Evolutionary conservation across 192 early-diverging fungal genomes (phyloP).

Genomic region (Backusella liffmaniae): DNA sequence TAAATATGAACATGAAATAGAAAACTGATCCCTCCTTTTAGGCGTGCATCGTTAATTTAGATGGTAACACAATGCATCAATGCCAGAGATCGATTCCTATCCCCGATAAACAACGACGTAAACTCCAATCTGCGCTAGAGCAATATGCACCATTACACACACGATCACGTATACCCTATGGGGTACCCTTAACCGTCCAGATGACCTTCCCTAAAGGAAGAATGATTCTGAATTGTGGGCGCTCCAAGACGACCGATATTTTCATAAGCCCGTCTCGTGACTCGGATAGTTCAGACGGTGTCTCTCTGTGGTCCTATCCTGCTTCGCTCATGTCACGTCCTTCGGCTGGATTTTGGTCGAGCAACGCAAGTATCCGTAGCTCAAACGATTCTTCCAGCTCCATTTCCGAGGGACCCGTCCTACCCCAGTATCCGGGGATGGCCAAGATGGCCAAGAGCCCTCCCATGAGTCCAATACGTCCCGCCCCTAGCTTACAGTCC

Average conservation of each 20-base stretch:
- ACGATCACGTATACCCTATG: constrained; percentile 36
- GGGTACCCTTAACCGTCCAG: constrained; percentile 57
- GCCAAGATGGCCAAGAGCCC: constrained; percentile 8
- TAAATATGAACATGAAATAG: neutral
- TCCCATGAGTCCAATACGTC: neutral
- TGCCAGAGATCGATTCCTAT: constrained; percentile 41
- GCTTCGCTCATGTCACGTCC: constrained; percentile 2
- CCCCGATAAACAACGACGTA: constrained; percentile 60
- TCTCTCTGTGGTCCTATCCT: constrained; percentile 9
- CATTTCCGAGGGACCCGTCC: neutral
- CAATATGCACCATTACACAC: constrained; percentile 46
- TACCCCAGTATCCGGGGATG: constrained; percentile 16
- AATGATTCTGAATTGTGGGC: constrained; percentile 36
- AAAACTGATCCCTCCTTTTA: constrained; percentile 9
- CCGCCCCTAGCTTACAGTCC: neutral
- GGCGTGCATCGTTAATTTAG: constrained; percentile 68
- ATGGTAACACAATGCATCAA: constrained; percentile 58
- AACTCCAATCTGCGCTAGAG: constrained; percentile 59
- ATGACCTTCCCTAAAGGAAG: constrained; percentile 60
- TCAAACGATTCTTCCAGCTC: constrained; percentile 15
- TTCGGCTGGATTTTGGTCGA: constrained; percentile 5
- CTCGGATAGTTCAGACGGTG: constrained; percentile 11
- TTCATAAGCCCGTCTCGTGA: constrained; percentile 5
- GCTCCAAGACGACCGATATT: constrained; percentile 32
- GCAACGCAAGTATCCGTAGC: constrained; percentile 1